These are phyloP conservation scores for Gossypium gossypioides DNA, from an alignment of 441 rosid species.

Conservation along the genomic window DNA sequence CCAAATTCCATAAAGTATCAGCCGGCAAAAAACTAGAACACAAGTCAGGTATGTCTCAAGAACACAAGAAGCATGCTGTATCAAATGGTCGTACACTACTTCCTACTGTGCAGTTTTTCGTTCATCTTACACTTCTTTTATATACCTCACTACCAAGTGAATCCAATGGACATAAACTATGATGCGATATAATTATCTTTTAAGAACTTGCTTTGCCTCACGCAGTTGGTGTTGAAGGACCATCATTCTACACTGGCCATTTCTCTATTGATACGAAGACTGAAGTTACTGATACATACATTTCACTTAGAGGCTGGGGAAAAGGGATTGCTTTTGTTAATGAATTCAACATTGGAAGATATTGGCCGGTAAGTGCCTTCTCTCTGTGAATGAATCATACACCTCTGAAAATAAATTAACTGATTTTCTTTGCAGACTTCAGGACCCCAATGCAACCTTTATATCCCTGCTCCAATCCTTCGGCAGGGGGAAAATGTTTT, in stretches of 20 bases:
- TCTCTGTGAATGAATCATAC: background rate
- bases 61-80: background rate
- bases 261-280: slow-evolving; percentile 35
- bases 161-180: background rate
- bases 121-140: background rate
- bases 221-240: slow-evolving; percentile 50
- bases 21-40: slow-evolving; percentile 19
- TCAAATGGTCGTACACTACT: background rate
- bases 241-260: slow-evolving; percentile 56
- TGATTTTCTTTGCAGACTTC: slow-evolving; percentile 38
- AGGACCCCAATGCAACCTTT: slow-evolving; percentile 85
- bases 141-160: background rate
- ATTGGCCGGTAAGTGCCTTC: slow-evolving; percentile 63
- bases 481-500: slow-evolving; percentile 51
- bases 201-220: slow-evolving; percentile 6
- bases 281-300: slow-evolving; percentile 59
- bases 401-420: background rate
- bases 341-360: slow-evolving; percentile 82
- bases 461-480: slow-evolving; percentile 78
- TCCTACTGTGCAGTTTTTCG: background rate
- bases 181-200: background rate
- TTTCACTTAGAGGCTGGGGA: slow-evolving; percentile 78
- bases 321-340: slow-evolving; percentile 77
- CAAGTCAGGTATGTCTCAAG: slow-evolving; percentile 29
- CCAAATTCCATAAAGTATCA: slow-evolving; percentile 17